phyloP scores from a whole-genome alignment of 1,284 basidiomycete species.

The Tausonia pullulans region DNA sequence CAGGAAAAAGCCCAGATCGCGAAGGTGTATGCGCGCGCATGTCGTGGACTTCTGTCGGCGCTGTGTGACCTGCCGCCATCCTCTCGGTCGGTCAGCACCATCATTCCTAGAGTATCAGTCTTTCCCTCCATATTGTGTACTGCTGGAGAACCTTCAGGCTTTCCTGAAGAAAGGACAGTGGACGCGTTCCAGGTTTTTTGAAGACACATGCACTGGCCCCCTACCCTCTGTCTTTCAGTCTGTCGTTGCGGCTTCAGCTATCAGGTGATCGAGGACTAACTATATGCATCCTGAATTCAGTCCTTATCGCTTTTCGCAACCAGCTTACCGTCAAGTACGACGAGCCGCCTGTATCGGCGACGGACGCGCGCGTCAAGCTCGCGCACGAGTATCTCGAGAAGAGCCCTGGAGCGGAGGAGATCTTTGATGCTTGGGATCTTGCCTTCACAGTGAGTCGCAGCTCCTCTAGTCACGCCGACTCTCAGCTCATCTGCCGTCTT shows the following conservation, averaged over 20 bases:
- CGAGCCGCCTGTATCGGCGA: constrained; percentile 28
- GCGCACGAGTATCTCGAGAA: constrained; percentile 34
- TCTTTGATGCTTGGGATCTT: constrained; percentile 33
- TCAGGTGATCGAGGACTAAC: not conserved
- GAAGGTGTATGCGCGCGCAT: too few species aligned
- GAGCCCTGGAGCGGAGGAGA: constrained; percentile 32
- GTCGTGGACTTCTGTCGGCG: too few species aligned
- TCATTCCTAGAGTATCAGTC: not conserved
- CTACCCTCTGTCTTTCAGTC: not conserved
- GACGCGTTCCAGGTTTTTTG: not conserved
- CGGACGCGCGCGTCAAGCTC: constrained; percentile 32
- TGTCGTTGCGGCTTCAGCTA: not conserved
- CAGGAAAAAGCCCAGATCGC: too few species aligned
- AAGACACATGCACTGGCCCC: not conserved
- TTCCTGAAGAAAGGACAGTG: too few species aligned
- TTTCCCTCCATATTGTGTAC: not conserved
- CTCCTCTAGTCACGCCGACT: not conserved
- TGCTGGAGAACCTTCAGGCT: too few species aligned
- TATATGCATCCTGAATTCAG: constrained; percentile 16
- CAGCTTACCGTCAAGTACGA: constrained; percentile 33
- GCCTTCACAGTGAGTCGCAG: constrained; percentile 27
- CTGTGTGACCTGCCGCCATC: too few species aligned
- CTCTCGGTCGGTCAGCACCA: too few species aligned
- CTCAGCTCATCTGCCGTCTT: not conserved
- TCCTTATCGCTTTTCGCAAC: constrained; percentile 32